These are phyloP conservation scores for Fusarium albosuccineum DNA, from an alignment of 2,329 filamentous ascomycete species.

Conservation along the genomic window DNA sequence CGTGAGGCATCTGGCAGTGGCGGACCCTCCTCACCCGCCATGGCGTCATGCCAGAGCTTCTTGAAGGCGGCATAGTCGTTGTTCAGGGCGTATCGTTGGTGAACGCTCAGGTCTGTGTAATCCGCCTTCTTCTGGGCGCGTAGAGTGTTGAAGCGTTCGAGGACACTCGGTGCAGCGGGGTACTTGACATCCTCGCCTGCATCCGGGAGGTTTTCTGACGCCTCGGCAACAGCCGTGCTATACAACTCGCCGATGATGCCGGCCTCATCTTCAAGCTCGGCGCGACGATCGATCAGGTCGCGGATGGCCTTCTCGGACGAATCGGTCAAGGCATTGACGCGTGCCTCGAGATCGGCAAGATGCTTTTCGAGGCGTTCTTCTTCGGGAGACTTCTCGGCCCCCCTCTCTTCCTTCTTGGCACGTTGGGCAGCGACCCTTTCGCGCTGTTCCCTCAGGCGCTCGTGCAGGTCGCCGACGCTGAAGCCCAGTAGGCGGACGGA, in stretches of 20 bases:
- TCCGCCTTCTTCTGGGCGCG: slow-evolving; percentile 55
- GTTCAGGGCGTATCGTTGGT: slow-evolving; percentile 66
- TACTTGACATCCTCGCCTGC: slow-evolving; percentile 44
- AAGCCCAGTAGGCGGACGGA: slow-evolving; percentile 59
- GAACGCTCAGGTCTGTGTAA: slow-evolving; percentile 57
- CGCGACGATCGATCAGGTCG: slow-evolving; percentile 62
- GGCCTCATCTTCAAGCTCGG: slow-evolving; percentile 63
- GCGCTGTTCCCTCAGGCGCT: slow-evolving; percentile 56
- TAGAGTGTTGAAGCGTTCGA: slow-evolving; percentile 53
- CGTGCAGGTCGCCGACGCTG: slow-evolving; percentile 64
- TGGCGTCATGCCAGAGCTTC: slow-evolving; percentile 67
- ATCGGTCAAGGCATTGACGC: slow-evolving; percentile 58
- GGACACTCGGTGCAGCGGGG: slow-evolving; percentile 40
- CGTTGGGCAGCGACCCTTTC: slow-evolving; percentile 49
- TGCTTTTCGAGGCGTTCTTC: slow-evolving; percentile 56
- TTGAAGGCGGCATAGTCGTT: slow-evolving; percentile 73
- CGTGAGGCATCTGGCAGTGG: slow-evolving; percentile 65
- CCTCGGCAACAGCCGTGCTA: slow-evolving; percentile 44
- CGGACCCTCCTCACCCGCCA: slow-evolving; percentile 62
- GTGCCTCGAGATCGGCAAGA: slow-evolving; percentile 53
- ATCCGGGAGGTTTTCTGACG: slow-evolving; percentile 13
- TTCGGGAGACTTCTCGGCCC: slow-evolving; percentile 51
- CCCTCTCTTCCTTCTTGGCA: slow-evolving; percentile 55
- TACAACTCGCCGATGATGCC: slow-evolving; percentile 55
- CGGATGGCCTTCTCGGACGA: slow-evolving; percentile 62